A percentile compares a stretch with the other conserved stretches of the same genome.
These are phyloP conservation scores for Pseudocercospora ulei DNA, from an alignment of 2,329 filamentous ascomycete species.

Conservation along the genomic window DNA sequence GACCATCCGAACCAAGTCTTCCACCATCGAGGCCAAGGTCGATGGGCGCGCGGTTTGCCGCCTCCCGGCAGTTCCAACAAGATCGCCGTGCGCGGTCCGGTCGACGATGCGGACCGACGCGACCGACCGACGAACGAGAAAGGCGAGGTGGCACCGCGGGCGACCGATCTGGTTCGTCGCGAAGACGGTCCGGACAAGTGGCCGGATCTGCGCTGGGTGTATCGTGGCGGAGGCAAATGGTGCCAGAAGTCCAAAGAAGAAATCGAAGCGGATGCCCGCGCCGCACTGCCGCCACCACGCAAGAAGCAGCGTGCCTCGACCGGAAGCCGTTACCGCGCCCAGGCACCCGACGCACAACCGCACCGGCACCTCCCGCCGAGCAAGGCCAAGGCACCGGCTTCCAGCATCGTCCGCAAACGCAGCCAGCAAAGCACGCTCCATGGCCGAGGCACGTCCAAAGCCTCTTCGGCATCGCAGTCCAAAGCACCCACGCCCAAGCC, in stretches of 20 bases:
- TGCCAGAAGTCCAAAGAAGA: conserved; percentile 27
- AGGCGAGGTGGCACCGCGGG: conserved; percentile 17
- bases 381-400: conserved; percentile 9
- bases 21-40: conserved; percentile 26
- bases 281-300: conserved; percentile 6
- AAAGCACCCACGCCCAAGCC: conserved; percentile 31
- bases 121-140: conserved; percentile 19
- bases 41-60: conserved; percentile 26
- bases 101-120: conserved; percentile 14
- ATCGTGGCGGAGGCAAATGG: conserved; percentile 33
- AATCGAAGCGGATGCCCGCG: conserved; percentile 13
- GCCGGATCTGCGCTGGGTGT: conserved; percentile 28
- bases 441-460: conserved; percentile 13
- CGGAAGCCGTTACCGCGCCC: conserved; percentile 9
- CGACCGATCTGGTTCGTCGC: conserved; percentile 25
- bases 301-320: conserved; percentile 13
- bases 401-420: conserved; percentile 12
- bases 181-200: conserved; percentile 31
- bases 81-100: conserved; percentile 29
- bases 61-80: conserved; percentile 25
- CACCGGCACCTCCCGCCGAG: conserved; percentile 19
- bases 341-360: conserved; percentile 24
- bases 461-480: conserved; percentile 19
- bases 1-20: conserved; percentile 26
- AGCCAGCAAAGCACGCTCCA: conserved; percentile 10